phyloP scores from a whole-genome alignment of 2,329 filamentous ascomycete genomes.

The Aspergillus candidus region DNA sequence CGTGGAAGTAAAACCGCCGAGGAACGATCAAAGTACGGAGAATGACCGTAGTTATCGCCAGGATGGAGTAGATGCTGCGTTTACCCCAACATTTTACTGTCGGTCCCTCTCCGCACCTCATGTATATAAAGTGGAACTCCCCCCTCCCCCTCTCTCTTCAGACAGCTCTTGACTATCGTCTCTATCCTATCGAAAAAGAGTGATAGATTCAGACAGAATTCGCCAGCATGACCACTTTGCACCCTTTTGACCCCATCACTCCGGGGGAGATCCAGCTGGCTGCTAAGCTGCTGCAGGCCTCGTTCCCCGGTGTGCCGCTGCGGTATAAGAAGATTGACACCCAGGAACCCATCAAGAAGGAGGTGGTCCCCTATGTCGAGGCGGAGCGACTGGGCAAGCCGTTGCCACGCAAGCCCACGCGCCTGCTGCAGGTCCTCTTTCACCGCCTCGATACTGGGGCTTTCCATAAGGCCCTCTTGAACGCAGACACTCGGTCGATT shows the following conservation, averaged over 20 bases:
- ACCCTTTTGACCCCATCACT: conserved; percentile 38
- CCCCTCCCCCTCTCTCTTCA: no score
- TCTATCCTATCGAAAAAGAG: no score
- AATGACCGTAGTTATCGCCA: no score
- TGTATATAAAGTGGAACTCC: no score
- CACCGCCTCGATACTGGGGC: conserved; percentile 36
- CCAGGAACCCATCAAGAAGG: conserved; percentile 57
- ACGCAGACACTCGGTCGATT: conserved; percentile 32
- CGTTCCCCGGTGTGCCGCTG: conserved; percentile 32
- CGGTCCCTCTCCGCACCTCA: no score
- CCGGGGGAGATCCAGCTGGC: conserved; percentile 36
- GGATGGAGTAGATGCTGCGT: no score
- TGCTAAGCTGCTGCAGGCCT: conserved; percentile 32
- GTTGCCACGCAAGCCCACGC: conserved; percentile 46
- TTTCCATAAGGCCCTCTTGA: conserved; percentile 39
- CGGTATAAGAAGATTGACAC: conserved; percentile 62
- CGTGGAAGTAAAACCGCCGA: no score
- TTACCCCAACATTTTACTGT: no score
- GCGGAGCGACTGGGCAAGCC: conserved; percentile 52
- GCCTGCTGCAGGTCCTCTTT: conserved; percentile 50
- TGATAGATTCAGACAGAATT: conserved; percentile 2
- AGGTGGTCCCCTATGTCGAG: conserved; percentile 55
- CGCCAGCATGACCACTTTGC: conserved; percentile 18
- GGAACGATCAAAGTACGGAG: no score
- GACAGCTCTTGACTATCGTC: no score